Evolutionary conservation across 208 protist species (phyloP).

Genomic region (Jaenimonas drosophilae): DNA sequence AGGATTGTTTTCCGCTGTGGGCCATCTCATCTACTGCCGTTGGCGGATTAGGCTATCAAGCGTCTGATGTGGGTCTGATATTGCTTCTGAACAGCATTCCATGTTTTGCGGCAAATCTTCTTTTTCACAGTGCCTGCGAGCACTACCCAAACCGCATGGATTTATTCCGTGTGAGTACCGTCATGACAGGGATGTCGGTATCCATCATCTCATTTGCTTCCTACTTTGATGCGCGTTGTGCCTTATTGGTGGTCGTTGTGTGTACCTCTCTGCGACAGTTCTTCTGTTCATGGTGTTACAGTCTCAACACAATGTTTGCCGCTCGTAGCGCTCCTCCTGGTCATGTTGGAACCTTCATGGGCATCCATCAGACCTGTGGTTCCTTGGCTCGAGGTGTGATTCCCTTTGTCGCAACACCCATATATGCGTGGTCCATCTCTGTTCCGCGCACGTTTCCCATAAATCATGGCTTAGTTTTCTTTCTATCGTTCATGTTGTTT

Average conservation of each 20-base stretch:
- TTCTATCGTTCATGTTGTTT: constrained; percentile 14
- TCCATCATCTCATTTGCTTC: constrained; percentile 9
- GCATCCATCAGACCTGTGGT: constrained; percentile 53
- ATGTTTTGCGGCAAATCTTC: constrained; percentile 21
- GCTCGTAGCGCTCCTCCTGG: constrained; percentile 22
- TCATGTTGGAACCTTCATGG: constrained; percentile 36
- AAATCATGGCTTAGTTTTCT: constrained; percentile 44
- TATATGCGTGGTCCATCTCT: constrained; percentile 48
- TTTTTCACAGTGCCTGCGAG: constrained; percentile 22
- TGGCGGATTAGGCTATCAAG: constrained; percentile 25
- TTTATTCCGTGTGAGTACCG: constrained; percentile 23
- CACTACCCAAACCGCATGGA: constrained; percentile 21
- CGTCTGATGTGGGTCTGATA: constrained; percentile 16
- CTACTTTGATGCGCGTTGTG: not conserved
- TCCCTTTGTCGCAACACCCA: constrained; percentile 20
- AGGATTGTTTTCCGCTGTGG: constrained; percentile 35
- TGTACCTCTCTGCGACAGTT: constrained; percentile 16
- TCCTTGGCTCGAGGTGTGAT: constrained; percentile 22
- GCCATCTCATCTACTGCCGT: constrained; percentile 13
- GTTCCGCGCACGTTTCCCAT: constrained; percentile 22
- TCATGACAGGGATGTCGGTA: constrained; percentile 3
- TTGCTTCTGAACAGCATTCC: constrained; percentile 36
- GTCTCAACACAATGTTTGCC: constrained; percentile 41
- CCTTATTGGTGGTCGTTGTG: constrained; percentile 15
- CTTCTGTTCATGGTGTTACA: constrained; percentile 38